phyloP scores from a whole-genome alignment of 495 filamentous ascomycete genomes.

The Chaetomium fimeti region DNA sequence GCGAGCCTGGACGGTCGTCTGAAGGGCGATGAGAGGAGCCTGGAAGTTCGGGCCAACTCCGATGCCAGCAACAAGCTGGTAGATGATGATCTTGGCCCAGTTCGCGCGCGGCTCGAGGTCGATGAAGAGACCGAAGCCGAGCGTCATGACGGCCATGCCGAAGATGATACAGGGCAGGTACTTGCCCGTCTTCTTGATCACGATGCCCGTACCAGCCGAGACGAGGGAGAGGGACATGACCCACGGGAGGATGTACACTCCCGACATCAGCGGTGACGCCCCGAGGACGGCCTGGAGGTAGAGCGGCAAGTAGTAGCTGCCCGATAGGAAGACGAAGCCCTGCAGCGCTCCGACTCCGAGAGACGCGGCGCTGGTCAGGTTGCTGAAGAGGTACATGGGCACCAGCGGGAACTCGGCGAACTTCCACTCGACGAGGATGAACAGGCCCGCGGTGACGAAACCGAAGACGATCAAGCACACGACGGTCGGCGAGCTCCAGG shows the following conservation, averaged over 20 bases:
- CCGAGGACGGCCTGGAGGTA: conserved; percentile 78
- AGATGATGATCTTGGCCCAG: conserved; percentile 60
- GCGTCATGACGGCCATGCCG: conserved; percentile 57
- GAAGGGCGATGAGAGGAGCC: conserved; percentile 75
- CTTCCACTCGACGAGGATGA: conserved; percentile 67
- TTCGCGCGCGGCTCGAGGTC: conserved; percentile 50
- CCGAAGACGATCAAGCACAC: conserved; percentile 81
- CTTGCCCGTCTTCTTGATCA: conserved; percentile 71
- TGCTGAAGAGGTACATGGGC: conserved; percentile 65
- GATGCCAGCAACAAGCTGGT: conserved; percentile 64
- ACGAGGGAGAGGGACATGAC: conserved; percentile 66
- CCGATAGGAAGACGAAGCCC: conserved; percentile 70
- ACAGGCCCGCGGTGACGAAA: conserved; percentile 57
- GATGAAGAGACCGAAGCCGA: conserved; percentile 66
- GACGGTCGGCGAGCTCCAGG: conserved; percentile 73
- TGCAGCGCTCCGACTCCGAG: conserved; percentile 62
- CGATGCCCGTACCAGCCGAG: conserved; percentile 62
- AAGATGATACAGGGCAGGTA: conserved; percentile 55
- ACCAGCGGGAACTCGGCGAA: conserved; percentile 76
- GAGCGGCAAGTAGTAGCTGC: conserved; percentile 72
- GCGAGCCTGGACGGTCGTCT: conserved; percentile 62
- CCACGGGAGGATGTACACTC: conserved; percentile 76
- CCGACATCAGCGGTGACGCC: conserved; percentile 68
- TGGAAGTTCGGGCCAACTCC: conserved; percentile 70
- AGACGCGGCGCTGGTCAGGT: conserved; percentile 57